These are phyloP conservation scores for Botrytis galanthina DNA, from an alignment of 2,329 filamentous ascomycete genomes.

Conservation along the genomic window DNA sequence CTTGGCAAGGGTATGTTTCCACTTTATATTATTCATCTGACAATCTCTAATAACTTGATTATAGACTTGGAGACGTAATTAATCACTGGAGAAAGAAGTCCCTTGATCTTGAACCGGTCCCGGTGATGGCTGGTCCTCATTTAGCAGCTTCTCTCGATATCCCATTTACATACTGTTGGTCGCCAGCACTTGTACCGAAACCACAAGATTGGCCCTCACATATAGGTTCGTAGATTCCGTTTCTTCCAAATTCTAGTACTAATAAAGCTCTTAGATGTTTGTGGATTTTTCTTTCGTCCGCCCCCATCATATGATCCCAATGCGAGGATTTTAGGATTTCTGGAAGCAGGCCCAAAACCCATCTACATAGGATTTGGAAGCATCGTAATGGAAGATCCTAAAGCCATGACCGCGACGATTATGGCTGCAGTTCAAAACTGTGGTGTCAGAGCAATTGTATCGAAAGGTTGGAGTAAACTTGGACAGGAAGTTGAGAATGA, in stretches of 20 bases:
- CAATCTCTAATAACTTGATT: background rate
- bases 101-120: slow-evolving; percentile 68
- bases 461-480: slow-evolving; percentile 72
- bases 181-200: slow-evolving; percentile 30
- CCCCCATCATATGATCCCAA: slow-evolving; percentile 56
- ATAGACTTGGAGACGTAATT: slow-evolving; percentile 65
- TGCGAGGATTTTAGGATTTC: slow-evolving; percentile 44
- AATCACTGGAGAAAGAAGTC: slow-evolving; percentile 70
- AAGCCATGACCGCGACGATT: slow-evolving; percentile 63
- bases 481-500: slow-evolving; percentile 56
- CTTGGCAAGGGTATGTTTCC: slow-evolving; percentile 63
- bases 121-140: slow-evolving; percentile 72
- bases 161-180: slow-evolving; percentile 72
- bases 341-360: slow-evolving; percentile 55
- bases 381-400: slow-evolving; percentile 70
- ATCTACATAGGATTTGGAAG: slow-evolving; percentile 76
- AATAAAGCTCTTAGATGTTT: slow-evolving; percentile 50
- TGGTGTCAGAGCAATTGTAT: slow-evolving; percentile 68
- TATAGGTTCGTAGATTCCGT: slow-evolving; percentile 46
- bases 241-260: background rate
- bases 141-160: slow-evolving; percentile 69
- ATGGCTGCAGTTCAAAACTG: slow-evolving; percentile 63
- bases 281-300: slow-evolving; percentile 73
- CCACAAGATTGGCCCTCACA: slow-evolving; percentile 40
- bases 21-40: background rate